phyloP scores from a whole-genome alignment of 1,284 basidiomycete genomes.

The Cryptococcus neoformans region DNA sequence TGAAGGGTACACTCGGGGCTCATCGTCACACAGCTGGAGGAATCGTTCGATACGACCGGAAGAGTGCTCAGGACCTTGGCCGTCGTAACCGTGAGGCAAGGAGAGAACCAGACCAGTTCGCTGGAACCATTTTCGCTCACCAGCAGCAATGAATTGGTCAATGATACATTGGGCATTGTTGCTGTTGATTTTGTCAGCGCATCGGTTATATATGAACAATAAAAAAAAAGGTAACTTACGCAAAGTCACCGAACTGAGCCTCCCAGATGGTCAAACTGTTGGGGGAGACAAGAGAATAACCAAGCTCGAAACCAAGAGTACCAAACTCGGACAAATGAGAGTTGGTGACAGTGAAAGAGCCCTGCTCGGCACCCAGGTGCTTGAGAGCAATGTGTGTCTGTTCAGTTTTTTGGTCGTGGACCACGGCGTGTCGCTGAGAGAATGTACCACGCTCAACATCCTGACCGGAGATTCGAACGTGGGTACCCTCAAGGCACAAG shows the following conservation, averaged over 20 bases:
- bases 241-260: slow-evolving; percentile 98
- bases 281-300: slow-evolving; percentile 97
- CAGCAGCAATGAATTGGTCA: slow-evolving; percentile 97
- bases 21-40: slow-evolving; percentile 96
- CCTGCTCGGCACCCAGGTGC: slow-evolving; percentile 82
- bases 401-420: slow-evolving; percentile 95
- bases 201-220: background rate
- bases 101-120: slow-evolving; percentile 89
- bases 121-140: slow-evolving; percentile 98
- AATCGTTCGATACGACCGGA: slow-evolving; percentile 95
- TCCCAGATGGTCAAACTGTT: slow-evolving; percentile 96
- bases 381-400: slow-evolving; percentile 85
- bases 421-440: slow-evolving; percentile 97
- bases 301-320: slow-evolving; percentile 94
- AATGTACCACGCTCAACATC: slow-evolving; percentile 99
- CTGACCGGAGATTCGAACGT: slow-evolving; percentile 95
- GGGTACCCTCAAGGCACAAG: slow-evolving; percentile 85
- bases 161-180: slow-evolving; percentile 98
- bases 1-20: slow-evolving; percentile 86
- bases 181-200: slow-evolving; percentile 2
- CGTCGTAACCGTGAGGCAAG: slow-evolving; percentile 96
- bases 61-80: slow-evolving; percentile 98
- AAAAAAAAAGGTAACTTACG: slow-evolving; percentile 33
- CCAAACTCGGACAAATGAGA: slow-evolving; percentile 97
- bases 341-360: slow-evolving; percentile 92